These are phyloP conservation scores for Sugiyamaella mastotermitis DNA, from an alignment of 805 yeast genomes.

Conservation along the genomic window DNA sequence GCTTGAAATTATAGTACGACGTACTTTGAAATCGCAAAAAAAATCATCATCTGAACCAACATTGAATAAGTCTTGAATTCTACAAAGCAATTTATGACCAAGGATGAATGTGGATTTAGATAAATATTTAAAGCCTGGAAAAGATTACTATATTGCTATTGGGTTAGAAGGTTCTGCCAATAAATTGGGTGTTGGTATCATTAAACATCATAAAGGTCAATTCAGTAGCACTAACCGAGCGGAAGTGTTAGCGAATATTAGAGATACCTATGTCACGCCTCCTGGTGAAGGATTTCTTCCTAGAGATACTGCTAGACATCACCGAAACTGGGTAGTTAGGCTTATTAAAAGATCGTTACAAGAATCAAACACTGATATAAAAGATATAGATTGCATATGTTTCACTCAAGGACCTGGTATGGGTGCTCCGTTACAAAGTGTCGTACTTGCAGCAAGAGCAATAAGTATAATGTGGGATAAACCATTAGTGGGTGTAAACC, in stretches of 20 bases:
- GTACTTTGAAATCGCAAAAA: too few species aligned
- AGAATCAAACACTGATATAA: constrained; percentile 52
- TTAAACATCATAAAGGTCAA: constrained; percentile 64
- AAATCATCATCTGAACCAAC: too few species aligned
- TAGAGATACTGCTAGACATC: constrained; percentile 94
- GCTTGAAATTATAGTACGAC: too few species aligned
- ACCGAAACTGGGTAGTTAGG: constrained; percentile 88
- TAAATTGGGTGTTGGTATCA: constrained; percentile 89
- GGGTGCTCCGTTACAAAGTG: constrained; percentile 97
- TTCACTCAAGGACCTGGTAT: constrained; percentile 99
- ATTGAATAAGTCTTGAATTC: too few species aligned
- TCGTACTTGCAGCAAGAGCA: constrained; percentile 87
- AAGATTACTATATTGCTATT: constrained; percentile 50
- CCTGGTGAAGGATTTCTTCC: constrained; percentile 99
- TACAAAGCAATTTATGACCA: too few species aligned
- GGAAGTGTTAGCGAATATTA: constrained; percentile 73
- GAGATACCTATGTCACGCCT: constrained; percentile 94
- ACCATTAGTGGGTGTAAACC: constrained; percentile 93
- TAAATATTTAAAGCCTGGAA: constrained; percentile 33
- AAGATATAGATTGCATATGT: constrained; percentile 52
- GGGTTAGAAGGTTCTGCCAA: constrained; percentile 98
- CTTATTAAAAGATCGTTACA: constrained; percentile 58
- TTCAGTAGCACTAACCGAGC: constrained; percentile 56
- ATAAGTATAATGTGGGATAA: constrained; percentile 70
- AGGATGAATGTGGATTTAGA: constrained; percentile 46